Evolutionary conservation across 768 basidiomycete species (phyloP).

Genomic region (Saitozyma sp.): DNA sequence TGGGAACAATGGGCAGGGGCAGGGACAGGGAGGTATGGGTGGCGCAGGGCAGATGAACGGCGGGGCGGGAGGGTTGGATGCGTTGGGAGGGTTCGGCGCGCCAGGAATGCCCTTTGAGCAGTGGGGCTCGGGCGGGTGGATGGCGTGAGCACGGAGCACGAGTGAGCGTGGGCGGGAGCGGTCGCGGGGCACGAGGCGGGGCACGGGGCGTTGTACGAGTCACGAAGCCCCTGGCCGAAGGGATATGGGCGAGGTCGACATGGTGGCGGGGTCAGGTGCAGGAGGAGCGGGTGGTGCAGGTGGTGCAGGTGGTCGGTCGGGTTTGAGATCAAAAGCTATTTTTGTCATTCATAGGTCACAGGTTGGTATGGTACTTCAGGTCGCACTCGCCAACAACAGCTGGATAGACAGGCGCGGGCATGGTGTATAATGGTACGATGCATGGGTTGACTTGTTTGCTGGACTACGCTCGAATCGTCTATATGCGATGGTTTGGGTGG

Average conservation of each 20-base stretch:
- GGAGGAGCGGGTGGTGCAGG: conserved; percentile 2
- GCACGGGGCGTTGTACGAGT: too few species aligned
- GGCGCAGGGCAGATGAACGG: neutral
- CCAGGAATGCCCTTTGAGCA: conserved; percentile 11
- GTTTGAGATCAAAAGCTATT: neutral
- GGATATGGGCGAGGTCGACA: too few species aligned
- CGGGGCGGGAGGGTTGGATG: neutral
- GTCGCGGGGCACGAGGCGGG: too few species aligned
- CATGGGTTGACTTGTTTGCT: too few species aligned
- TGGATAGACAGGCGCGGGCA: too few species aligned
- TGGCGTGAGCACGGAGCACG: conserved; percentile 6
- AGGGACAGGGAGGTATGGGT: neutral
- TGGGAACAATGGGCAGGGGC: conserved; percentile 1
- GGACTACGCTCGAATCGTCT: conserved; percentile 4
- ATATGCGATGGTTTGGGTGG: conserved; percentile 36
- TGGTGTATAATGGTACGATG: too few species aligned
- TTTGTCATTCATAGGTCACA: neutral
- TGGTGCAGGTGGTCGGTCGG: conserved; percentile 6
- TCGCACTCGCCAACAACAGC: neutral
- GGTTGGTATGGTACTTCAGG: neutral
- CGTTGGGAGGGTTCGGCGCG: neutral
- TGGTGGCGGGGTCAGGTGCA: too few species aligned
- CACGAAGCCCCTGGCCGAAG: too few species aligned
- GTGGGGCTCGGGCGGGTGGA: conserved; percentile 18
- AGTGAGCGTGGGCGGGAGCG: too few species aligned